Evolutionary conservation across 345 rosid genomes (phyloP), one percentile per base, ranked within the genome.

Genomic region (Citropsis articulata): DNA sequence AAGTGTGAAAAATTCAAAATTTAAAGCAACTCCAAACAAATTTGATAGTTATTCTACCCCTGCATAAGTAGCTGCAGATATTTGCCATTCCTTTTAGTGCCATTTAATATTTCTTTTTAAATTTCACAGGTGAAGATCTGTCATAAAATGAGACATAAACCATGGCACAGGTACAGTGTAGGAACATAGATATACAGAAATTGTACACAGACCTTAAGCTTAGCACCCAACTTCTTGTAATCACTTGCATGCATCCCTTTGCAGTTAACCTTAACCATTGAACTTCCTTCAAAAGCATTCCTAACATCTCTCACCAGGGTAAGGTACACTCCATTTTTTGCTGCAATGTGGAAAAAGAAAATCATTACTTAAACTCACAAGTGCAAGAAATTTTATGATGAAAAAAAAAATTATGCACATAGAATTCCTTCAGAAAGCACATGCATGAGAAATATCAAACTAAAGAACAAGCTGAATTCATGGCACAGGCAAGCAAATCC

Each of bases 151-250:
- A 56, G 59, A 64, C 33, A 69, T 61, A 33, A 36, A 76, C 18
- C 45, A 21, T 7, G 61, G 6, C 33, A 60, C 14, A 27, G 53
- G 69, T 50, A 40, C 19, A 60, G 66, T 24, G 33, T 9, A 33
- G 75, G 64, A 31, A 71, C 27, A 27, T 14, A 69, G 66, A 59
- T 64, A 33, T 40, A 24, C 71, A 6, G 55, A 75, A 19, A 66
- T 73, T 42, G 64, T 50, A 55, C 30, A 76, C 45, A 42, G 73
- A 92, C 98, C 98, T 89, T 95, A 75, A 95, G 98, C 85, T 92
- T 95, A 75, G 99, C 97, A 77, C 98, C 98, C 76, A 95, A 79
- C 80, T 93, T 95, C 89, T 93, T 95, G 87, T 93, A 92, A 76
- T 95, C 98, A 75, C 91, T 90, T 55, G 94, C 89, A 70, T 93